Evolutionary conservation across 768 basidiomycete species (phyloP).

Genomic region (Tephrocybe sp.): DNA sequence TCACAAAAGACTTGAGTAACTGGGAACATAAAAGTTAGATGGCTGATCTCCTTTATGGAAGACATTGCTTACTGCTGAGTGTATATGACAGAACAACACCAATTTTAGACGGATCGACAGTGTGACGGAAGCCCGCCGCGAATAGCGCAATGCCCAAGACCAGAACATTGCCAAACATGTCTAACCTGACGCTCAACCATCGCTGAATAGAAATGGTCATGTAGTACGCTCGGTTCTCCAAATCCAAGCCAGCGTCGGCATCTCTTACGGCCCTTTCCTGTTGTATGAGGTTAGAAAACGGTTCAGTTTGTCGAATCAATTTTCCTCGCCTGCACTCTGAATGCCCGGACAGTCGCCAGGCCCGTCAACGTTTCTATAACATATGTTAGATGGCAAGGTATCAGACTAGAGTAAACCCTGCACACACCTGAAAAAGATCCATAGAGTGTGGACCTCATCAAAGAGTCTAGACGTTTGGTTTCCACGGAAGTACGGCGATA

Average conservation of each 20-base stretch:
- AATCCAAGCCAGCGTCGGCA: constrained; percentile 51
- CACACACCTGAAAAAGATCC: constrained; percentile 51
- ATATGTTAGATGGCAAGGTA: background rate
- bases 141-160: constrained; percentile 70
- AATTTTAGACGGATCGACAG: constrained; percentile 44
- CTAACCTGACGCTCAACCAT: constrained; percentile 64
- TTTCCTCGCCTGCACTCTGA: constrained; percentile 43
- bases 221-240: constrained; percentile 61
- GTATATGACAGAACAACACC: constrained; percentile 55
- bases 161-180: constrained; percentile 61
- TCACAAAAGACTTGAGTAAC: constrained; percentile 47
- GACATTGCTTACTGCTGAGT: constrained; percentile 37
- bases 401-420: background rate
- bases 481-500: constrained; percentile 65
- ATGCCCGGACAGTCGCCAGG: constrained; percentile 60
- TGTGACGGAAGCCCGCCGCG: constrained; percentile 56
- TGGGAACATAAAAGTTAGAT: constrained; percentile 13
- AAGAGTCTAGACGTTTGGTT: constrained; percentile 60
- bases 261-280: constrained; percentile 46
- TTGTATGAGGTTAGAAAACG: background rate
- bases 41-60: background rate
- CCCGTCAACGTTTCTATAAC: constrained; percentile 57
- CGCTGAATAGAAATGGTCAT: constrained; percentile 63
- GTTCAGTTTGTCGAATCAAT: background rate
- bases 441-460: constrained; percentile 59